These are phyloP conservation scores for Exophiala mesophila DNA, from an alignment of 2,329 filamentous ascomycete genomes.

Conservation along the genomic window DNA sequence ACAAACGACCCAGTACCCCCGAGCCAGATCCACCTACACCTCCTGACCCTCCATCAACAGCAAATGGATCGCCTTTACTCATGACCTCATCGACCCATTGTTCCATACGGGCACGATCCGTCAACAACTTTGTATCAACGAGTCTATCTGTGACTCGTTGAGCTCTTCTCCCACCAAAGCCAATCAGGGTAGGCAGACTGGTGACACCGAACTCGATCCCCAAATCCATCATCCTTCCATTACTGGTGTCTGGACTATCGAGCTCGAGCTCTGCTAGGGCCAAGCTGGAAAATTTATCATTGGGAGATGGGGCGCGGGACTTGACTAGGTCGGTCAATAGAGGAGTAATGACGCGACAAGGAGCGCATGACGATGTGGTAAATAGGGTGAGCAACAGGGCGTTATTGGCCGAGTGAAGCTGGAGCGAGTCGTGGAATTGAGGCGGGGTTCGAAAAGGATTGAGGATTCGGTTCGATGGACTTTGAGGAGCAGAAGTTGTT, in stretches of 20 bases:
- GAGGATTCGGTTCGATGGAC: conserved; percentile 21
- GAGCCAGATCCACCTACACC: conserved; percentile 8
- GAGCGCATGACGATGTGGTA: conserved; percentile 23
- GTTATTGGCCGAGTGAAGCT: conserved; percentile 23
- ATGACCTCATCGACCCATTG: conserved; percentile 25
- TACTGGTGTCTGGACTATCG: conserved; percentile 29
- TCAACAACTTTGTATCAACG: conserved; percentile 23
- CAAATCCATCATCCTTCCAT: conserved; percentile 25
- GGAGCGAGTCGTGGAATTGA: conserved; percentile 25
- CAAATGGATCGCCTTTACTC: conserved; percentile 24
- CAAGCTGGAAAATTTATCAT: conserved; percentile 20
- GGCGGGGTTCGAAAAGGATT: conserved; percentile 22
- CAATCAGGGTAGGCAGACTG: conserved; percentile 25
- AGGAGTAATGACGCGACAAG: conserved; percentile 25
- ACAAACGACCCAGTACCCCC: conserved; percentile 16
- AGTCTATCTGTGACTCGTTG: conserved; percentile 24
- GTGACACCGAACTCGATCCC: conserved; percentile 26
- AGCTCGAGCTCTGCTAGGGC: conserved; percentile 25
- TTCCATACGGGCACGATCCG: conserved; percentile 16
- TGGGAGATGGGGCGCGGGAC: conserved; percentile 12
- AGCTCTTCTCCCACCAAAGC: conserved; percentile 25
- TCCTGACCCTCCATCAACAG: conserved; percentile 1
- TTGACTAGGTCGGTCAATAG: conserved; percentile 22
- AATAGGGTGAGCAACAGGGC: conserved; percentile 23
- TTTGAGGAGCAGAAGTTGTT: no score